Evolutionary conservation across 2,329 filamentous ascomycete species (phyloP).

Genomic region (Sporothrix inflata): DNA sequence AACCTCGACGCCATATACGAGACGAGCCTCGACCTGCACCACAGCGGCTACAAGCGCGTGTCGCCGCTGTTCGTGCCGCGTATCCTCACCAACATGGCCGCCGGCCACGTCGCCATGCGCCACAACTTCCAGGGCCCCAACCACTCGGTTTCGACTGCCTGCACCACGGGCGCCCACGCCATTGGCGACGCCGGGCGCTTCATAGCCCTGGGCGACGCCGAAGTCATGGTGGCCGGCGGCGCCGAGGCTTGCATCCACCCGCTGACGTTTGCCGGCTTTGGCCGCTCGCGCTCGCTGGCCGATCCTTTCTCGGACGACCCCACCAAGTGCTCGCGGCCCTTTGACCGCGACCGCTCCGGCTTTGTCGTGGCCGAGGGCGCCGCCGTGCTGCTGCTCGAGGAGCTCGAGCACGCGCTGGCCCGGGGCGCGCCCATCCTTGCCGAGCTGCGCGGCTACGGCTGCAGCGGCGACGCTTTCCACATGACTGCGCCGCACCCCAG

Average conservation of each 20-base stretch:
- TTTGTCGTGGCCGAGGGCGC: conserved; percentile 95
- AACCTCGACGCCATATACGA: conserved; percentile 89
- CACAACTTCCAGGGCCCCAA: conserved; percentile 90
- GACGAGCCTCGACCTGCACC: conserved; percentile 75
- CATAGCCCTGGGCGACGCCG: conserved; percentile 86
- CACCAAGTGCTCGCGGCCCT: conserved; percentile 71
- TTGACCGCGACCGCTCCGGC: conserved; percentile 76
- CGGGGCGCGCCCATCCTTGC: conserved; percentile 84
- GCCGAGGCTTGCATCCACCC: conserved; percentile 96
- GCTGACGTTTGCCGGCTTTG: conserved; percentile 88
- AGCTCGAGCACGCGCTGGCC: conserved; percentile 81
- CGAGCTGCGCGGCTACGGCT: conserved; percentile 85
- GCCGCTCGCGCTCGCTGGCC: conserved; percentile 78
- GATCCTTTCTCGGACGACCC: conserved; percentile 12
- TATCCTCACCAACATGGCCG: conserved; percentile 91
- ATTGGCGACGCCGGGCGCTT: conserved; percentile 93
- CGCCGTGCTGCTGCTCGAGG: conserved; percentile 85
- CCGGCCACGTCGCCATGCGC: conserved; percentile 92
- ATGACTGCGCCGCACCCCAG: conserved; percentile 88
- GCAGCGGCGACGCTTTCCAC: conserved; percentile 88
- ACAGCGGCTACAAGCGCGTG: conserved; percentile 84
- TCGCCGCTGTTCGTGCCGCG: conserved; percentile 92
- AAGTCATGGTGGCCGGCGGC: conserved; percentile 96
- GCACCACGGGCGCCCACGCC: conserved; percentile 93
- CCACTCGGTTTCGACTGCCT: conserved; percentile 90